Conservation (phyloP, 1,139 yeast species). For the Zygotorulaspora mrakii region DNA sequence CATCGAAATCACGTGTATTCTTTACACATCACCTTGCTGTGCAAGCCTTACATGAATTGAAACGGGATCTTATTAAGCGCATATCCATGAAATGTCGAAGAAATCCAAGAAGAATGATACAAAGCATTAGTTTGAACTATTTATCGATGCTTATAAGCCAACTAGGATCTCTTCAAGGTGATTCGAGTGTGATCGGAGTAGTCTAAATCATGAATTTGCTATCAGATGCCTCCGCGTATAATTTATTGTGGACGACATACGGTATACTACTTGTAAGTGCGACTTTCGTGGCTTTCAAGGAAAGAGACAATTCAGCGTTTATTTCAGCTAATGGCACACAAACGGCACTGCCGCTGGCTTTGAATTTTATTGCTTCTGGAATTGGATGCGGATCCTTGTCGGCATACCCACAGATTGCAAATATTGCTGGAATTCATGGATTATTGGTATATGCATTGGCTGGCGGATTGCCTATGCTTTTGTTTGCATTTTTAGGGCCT, state of each 20-base stretch:
- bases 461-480: slow-evolving; percentile 78
- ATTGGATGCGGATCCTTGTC: slow-evolving; percentile 89
- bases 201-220: slow-evolving; percentile 29
- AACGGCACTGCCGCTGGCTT: slow-evolving; percentile 71
- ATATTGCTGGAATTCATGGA: slow-evolving; percentile 83
- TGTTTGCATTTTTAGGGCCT: slow-evolving; percentile 83
- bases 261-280: slow-evolving; percentile 63
- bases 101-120: too few species aligned
- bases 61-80: background rate
- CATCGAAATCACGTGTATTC: slow-evolving; percentile 1
- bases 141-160: too few species aligned
- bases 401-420: slow-evolving; percentile 84
- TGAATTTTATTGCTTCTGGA: slow-evolving; percentile 87
- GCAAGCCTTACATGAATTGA: background rate
- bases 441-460: slow-evolving; percentile 74
- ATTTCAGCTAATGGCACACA: slow-evolving; percentile 78
- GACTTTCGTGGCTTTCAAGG: slow-evolving; percentile 52
- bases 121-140: too few species aligned
- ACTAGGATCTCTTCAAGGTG: background rate
- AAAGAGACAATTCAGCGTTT: slow-evolving; percentile 49
- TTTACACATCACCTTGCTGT: background rate
- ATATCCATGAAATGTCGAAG: background rate
- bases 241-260: slow-evolving; percentile 72
- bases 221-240: slow-evolving; percentile 58
- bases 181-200: background rate